Percentiles rank a stretch among this genome's conserved stretches.
These are phyloP conservation scores for Macrotyloma uniflorum DNA, from an alignment of 306 rosid species.

Conservation along the genomic window DNA sequence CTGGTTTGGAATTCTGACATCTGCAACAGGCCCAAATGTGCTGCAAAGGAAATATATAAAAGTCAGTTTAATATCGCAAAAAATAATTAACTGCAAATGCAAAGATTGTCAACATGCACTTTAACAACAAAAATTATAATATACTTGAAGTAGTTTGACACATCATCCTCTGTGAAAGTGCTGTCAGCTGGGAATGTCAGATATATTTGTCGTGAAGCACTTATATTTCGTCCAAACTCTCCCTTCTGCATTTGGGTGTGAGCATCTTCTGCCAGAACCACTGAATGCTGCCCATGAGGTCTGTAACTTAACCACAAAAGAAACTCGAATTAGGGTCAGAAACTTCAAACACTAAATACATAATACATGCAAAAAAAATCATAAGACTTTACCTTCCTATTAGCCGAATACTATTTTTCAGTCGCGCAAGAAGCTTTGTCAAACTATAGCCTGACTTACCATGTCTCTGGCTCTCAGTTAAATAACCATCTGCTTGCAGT, in stretches of 20 bases:
- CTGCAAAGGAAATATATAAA: conserved; percentile 45
- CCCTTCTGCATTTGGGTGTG: conserved; percentile 51
- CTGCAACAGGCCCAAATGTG: conserved; percentile 79
- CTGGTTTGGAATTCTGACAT: conserved; percentile 91
- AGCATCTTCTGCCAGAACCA: conserved; percentile 78
- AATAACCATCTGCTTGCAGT: conserved; percentile 86
- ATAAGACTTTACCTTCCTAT: conserved; percentile 66
- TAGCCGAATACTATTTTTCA: conserved; percentile 61
- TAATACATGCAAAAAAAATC: neutral
- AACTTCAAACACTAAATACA: conserved; percentile 2
- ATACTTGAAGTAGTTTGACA: conserved; percentile 81
- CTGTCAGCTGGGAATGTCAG: conserved; percentile 96
- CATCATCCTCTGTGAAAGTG: conserved; percentile 91
- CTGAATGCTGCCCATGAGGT: conserved; percentile 94
- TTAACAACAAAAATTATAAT: neutral
- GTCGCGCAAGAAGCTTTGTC: conserved; percentile 79
- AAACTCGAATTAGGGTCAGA: neutral
- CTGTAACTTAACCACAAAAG: conserved; percentile 49
- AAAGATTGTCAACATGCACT: neutral
- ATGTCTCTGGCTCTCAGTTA: conserved; percentile 92
- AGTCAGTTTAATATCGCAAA: neutral
- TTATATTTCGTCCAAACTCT: conserved; percentile 65
- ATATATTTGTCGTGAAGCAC: conserved; percentile 82
- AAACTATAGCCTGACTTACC: conserved; percentile 92
- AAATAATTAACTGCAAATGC: conserved; percentile 1